phyloP scores from a whole-genome alignment of 169 alveolate genomes.

The Cryptosporidium ryanae region DNA sequence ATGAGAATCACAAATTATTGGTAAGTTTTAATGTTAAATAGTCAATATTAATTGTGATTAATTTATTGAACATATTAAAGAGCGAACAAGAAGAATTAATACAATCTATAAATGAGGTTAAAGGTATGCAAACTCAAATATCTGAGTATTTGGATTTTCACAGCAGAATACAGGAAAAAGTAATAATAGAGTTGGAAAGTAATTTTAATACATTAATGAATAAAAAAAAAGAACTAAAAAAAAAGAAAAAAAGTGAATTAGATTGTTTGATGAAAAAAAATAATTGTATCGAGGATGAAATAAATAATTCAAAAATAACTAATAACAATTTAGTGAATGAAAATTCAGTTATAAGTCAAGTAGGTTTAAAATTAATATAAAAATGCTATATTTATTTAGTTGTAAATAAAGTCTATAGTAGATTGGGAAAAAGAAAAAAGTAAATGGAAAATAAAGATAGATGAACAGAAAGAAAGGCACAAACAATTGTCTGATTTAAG shows the following conservation, averaged over 20 bases:
- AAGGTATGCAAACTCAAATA: slow-evolving; percentile 34
- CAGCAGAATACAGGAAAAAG: background rate
- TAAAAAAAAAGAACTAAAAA: background rate
- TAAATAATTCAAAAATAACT: background rate
- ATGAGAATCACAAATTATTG: background rate
- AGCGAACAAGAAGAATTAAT: slow-evolving; percentile 16
- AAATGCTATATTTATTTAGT: background rate
- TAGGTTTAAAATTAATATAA: slow-evolving; percentile 4
- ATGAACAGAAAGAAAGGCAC: slow-evolving; percentile 29
- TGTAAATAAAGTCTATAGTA: background rate
- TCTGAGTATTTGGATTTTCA: slow-evolving; percentile 9
- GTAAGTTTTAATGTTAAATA: slow-evolving; percentile 8
- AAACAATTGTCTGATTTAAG: slow-evolving; percentile 39
- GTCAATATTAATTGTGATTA: too few relatives aligned
- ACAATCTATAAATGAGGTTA: slow-evolving; percentile 27
- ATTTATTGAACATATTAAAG: background rate
- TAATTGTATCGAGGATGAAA: background rate
- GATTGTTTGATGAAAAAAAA: background rate
- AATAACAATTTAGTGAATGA: slow-evolving; percentile 6
- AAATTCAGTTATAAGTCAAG: slow-evolving; percentile 11
- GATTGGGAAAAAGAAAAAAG: slow-evolving; percentile 21
- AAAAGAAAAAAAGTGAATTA: background rate
- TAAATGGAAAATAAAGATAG: background rate
- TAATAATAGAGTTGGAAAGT: background rate
- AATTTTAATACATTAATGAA: background rate